phyloP scores from a whole-genome alignment of 306 rosid genomes.

The Hippophae rhamnoides region DNA sequence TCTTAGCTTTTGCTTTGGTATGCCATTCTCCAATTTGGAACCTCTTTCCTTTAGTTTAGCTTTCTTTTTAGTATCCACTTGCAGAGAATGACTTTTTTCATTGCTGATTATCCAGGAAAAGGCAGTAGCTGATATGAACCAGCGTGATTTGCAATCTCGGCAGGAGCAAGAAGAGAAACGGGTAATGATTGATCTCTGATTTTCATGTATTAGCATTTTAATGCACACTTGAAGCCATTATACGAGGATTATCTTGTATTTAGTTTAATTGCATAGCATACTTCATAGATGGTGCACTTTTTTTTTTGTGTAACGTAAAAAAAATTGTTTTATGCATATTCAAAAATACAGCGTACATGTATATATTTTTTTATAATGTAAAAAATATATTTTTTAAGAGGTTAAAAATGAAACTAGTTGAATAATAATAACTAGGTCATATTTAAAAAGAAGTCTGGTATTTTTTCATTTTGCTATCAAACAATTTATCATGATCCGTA shows the following conservation, averaged over 20 bases:
- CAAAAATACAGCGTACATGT: no score
- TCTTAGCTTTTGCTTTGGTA: no score
- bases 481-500: no score
- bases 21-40: not conserved
- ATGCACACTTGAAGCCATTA: conserved; percentile 6
- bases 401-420: no score
- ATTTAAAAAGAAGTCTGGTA: no score
- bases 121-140: conserved; percentile 90
- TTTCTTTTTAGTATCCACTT: conserved; percentile 6
- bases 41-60: conserved; percentile 8
- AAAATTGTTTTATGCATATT: no score
- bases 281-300: not conserved
- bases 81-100: conserved; percentile 6
- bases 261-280: not conserved
- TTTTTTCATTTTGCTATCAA: no score
- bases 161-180: conserved; percentile 85
- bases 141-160: conserved; percentile 57
- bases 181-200: conserved; percentile 33
- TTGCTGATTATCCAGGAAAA: conserved; percentile 50
- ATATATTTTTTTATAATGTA: no score
- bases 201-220: conserved; percentile 2
- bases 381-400: no score
- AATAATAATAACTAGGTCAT: no score
- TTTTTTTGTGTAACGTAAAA: no score
- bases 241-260: conserved; percentile 8